These are phyloP conservation scores for Globisporangium apiculatum DNA, from an alignment of 352 stramenopile species.

Conservation along the genomic window DNA sequence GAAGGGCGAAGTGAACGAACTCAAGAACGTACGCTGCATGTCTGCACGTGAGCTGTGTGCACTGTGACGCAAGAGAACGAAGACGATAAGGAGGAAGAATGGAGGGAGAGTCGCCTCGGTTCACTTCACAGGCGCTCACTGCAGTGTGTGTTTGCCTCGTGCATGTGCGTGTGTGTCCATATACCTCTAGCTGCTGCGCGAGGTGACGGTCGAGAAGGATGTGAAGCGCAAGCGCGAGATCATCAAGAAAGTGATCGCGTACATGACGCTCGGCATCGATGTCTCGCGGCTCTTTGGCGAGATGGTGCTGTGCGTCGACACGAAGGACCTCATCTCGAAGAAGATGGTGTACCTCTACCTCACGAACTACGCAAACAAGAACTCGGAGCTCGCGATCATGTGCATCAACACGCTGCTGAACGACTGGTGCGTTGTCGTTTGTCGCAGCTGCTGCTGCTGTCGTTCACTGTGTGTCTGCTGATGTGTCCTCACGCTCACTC, in stretches of 20 bases:
- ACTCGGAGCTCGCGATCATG: constrained; percentile 99
- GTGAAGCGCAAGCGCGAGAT: constrained; percentile 97
- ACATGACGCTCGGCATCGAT: constrained; percentile 99
- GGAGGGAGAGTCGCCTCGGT: no score
- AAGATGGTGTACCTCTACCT: constrained; percentile 99
- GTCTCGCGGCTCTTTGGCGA: constrained; percentile 98
- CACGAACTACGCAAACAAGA: constrained; percentile 97
- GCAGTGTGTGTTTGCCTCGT: background rate
- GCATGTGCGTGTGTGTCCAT: constrained; percentile 39
- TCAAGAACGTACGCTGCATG: constrained; percentile 81
- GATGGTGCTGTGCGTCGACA: constrained; percentile 98
- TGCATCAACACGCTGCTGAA: constrained; percentile 99
- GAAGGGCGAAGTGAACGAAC: constrained; percentile 94
- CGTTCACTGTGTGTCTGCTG: constrained; percentile 1
- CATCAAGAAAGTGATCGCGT: constrained; percentile 99
- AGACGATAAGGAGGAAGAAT: no score
- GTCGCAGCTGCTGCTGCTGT: background rate
- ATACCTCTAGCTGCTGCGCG: constrained; percentile 57
- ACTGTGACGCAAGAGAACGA: no score
- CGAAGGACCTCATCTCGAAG: constrained; percentile 98
- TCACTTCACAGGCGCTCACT: no score
- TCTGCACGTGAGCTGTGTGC: background rate
- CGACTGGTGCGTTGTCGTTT: constrained; percentile 80
- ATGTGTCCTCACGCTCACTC: background rate
- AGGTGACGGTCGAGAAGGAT: constrained; percentile 95